phyloP scores from a whole-genome alignment of 2,329 filamentous ascomycete species.

The Spiromastix sp. region DNA sequence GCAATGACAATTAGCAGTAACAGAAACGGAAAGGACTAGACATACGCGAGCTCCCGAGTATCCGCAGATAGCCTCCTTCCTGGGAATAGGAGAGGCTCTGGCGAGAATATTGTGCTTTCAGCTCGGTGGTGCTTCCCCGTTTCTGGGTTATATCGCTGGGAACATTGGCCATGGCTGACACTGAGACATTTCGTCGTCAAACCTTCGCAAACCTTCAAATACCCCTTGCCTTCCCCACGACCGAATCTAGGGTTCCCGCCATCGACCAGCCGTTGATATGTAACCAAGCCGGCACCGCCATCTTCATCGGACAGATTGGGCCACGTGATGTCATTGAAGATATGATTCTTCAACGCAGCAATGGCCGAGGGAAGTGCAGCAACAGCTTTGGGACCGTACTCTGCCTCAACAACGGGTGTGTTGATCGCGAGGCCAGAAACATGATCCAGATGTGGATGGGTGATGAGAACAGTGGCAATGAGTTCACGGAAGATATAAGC shows the following conservation, averaged over 20 bases:
- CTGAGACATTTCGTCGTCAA: slow-evolving; percentile 80
- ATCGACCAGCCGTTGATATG: slow-evolving; percentile 78
- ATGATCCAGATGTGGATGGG: slow-evolving; percentile 95
- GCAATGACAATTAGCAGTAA: no score
- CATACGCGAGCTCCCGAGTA: slow-evolving; percentile 23
- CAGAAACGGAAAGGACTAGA: no score
- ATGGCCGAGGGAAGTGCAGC: slow-evolving; percentile 85
- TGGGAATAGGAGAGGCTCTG: slow-evolving; percentile 39
- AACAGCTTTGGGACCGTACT: slow-evolving; percentile 68
- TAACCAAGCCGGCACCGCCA: slow-evolving; percentile 83
- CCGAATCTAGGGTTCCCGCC: slow-evolving; percentile 79
- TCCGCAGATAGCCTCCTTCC: slow-evolving; percentile 25
- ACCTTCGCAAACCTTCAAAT: slow-evolving; percentile 79
- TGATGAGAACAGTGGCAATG: slow-evolving; percentile 83
- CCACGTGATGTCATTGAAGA: slow-evolving; percentile 98
- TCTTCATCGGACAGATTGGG: slow-evolving; percentile 95
- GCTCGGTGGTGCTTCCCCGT: slow-evolving; percentile 49
- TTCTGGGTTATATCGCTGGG: slow-evolving; percentile 50
- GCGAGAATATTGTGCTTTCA: slow-evolving; percentile 31
- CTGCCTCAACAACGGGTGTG: slow-evolving; percentile 72
- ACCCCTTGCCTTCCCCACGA: slow-evolving; percentile 68
- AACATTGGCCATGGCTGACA: slow-evolving; percentile 84
- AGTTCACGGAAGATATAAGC: slow-evolving; percentile 67
- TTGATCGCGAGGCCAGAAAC: slow-evolving; percentile 87
- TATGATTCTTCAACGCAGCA: slow-evolving; percentile 79